Base-by-base conservation (phyloP, 495 filamentous ascomycete species). In the Chaetomium tenue region DNA sequence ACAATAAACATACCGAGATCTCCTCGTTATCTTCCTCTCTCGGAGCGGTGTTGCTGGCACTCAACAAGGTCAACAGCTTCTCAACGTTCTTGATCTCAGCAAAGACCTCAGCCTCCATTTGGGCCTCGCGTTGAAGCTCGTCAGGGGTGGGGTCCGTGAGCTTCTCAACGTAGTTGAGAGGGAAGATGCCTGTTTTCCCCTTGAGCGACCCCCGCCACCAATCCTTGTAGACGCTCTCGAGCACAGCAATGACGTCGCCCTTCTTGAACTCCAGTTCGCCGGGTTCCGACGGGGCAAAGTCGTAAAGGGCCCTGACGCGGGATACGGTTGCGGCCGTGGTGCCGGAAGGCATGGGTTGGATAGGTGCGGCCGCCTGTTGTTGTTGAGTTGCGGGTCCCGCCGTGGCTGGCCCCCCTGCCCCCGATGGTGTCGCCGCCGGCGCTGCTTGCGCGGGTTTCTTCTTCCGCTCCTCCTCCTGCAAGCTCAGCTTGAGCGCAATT, bases 61-160 rank as follows among this genome's bases (percentile, higher is more conserved):
- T 98, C 75, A 98, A 75, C 54, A 98, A 77, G 11, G 95, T 94
- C 69, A 98, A 82, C 30, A 98, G 79, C 77, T 97, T 98, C 81
- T 98, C 94, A 25, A 98, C 94, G 69, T 97, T 98, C 81, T 96
- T 94, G 67, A 98, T 97, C 80, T 98, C 91, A 2, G 91, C 91
- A 82, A 98, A 98, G 30, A 98, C 94, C 71, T 98, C 95, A 8
- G 87, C 87, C 74, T 98, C 94, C 91, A 97, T 98, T 68, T 96
- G 91, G 37, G 94, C 93, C 77, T 98, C 95, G 60, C 91, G 86
- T 76, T 97, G 92, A 68, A 98, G 77, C 78, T 98, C 95, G 58
- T 98, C 93, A 46, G 87, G 87, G 16, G 94, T 98, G 3, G 94
- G 94, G 68, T 98, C 94, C 42, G 92, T 84, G 58, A 98, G 81